phyloP scores from a whole-genome alignment of 225 moss, liverwort and hornwort species.

The Takakia lepidozioides region DNA sequence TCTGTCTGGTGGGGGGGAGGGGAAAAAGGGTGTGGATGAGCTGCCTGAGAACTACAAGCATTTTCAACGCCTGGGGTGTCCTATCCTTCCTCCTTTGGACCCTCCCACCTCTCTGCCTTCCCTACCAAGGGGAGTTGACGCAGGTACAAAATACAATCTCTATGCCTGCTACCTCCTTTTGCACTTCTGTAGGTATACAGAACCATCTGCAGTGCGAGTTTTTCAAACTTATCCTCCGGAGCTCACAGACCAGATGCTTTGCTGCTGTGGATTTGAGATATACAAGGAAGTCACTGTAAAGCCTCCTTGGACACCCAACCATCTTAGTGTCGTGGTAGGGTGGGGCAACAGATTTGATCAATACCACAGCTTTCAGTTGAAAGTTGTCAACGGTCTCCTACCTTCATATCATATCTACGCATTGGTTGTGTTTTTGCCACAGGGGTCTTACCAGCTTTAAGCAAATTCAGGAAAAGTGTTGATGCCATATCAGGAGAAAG shows the following conservation, averaged over 20 bases:
- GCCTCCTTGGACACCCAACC: too few relatives aligned
- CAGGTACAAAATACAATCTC: too few relatives aligned
- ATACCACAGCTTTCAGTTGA: too few relatives aligned
- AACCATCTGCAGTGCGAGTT: too few relatives aligned
- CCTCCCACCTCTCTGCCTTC: constrained; percentile 53
- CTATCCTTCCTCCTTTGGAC: constrained; percentile 43
- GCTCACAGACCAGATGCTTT: too few relatives aligned
- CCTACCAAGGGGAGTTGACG: constrained; percentile 36
- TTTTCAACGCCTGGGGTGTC: constrained; percentile 36
- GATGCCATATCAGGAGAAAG: constrained; percentile 21
- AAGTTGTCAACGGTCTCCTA: neutral
- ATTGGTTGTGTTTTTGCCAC: constrained; percentile 8
- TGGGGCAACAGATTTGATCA: too few relatives aligned
- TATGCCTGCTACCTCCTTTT: too few relatives aligned
- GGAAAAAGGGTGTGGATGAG: constrained; percentile 42
- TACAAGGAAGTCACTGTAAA: too few relatives aligned
- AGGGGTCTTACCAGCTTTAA: constrained; percentile 23
- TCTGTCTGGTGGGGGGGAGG: constrained; percentile 14
- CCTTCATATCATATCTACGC: neutral
- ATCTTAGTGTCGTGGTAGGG: too few relatives aligned
- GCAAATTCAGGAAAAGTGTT: constrained; percentile 19
- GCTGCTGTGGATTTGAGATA: too few relatives aligned
- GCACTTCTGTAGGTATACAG: too few relatives aligned
- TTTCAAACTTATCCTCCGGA: too few relatives aligned
- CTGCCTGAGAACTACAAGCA: constrained; percentile 71